A percentile compares a stretch with the other conserved stretches of the same genome.
phyloP scores from a whole-genome alignment of 148 eudicot species.

The Heliamphora exappendiculata region DNA sequence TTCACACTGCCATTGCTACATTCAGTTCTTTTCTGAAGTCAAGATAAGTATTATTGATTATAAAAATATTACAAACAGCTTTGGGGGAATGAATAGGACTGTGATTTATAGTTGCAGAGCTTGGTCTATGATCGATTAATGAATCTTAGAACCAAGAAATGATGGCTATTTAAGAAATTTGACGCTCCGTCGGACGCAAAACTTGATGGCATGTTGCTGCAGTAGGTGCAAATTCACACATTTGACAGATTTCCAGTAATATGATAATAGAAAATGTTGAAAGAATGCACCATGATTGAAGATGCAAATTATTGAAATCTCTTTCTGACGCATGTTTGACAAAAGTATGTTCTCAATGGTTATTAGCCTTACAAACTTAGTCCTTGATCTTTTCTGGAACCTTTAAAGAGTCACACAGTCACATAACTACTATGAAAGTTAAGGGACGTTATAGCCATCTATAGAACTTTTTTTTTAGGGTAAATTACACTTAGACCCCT shows the following conservation, averaged over 20 bases:
- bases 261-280: not conserved
- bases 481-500: too few relatives aligned
- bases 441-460: not conserved
- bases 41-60: not conserved
- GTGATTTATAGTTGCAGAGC: not conserved
- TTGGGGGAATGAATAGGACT: not conserved
- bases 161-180: not conserved
- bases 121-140: not conserved
- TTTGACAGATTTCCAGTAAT: not conserved
- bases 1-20: not conserved
- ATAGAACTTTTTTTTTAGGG: not conserved
- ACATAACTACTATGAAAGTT: not conserved
- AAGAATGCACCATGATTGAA: not conserved
- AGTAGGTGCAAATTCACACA: not conserved
- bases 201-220: not conserved
- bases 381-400: not conserved
- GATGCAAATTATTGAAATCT: not conserved
- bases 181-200: not conserved
- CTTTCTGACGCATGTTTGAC: too few relatives aligned
- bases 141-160: not conserved
- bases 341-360: too few relatives aligned
- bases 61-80: not conserved
- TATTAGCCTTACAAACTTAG: not conserved
- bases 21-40: not conserved
- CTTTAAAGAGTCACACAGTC: not conserved